A percentile compares a stretch with the other conserved stretches of the same genome.
Conservation (phyloP, 495 filamentous ascomycete species). For the Penicillium samsonianum region DNA sequence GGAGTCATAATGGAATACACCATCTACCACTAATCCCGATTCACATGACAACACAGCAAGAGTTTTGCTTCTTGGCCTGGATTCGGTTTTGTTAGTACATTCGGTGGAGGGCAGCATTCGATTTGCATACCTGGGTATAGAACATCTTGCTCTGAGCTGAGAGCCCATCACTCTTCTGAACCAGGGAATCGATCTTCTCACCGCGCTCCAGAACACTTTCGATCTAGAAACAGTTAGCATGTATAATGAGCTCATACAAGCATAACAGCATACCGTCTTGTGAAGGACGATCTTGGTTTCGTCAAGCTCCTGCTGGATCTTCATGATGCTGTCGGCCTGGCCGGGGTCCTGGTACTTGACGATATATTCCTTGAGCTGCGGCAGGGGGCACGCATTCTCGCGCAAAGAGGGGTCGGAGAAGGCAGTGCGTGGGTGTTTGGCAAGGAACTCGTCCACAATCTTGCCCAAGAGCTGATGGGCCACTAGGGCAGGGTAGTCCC, state of each 20-base stretch:
- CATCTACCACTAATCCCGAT: background rate
- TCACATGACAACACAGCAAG: slow-evolving; percentile 83
- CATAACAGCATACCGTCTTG: slow-evolving; percentile 61
- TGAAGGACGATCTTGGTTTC: slow-evolving; percentile 98
- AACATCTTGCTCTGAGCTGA: slow-evolving; percentile 95
- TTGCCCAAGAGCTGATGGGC: slow-evolving; percentile 95
- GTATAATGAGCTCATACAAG: background rate
- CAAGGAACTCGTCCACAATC: slow-evolving; percentile 89
- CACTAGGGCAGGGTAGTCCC: slow-evolving; percentile 84
- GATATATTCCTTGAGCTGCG: slow-evolving; percentile 76
- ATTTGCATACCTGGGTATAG: slow-evolving; percentile 67
- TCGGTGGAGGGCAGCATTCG: background rate
- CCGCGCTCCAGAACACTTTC: slow-evolving; percentile 79
- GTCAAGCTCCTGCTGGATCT: slow-evolving; percentile 94
- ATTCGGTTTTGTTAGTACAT: slow-evolving; percentile 15
- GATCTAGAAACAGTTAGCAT: slow-evolving; percentile 45
- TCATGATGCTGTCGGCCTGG: slow-evolving; percentile 87
- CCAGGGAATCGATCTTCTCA: slow-evolving; percentile 88
- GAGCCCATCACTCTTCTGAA: slow-evolving; percentile 83
- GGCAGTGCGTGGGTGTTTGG: slow-evolving; percentile 68
- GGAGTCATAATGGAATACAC: background rate
- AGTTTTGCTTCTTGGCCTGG: slow-evolving; percentile 94
- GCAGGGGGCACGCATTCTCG: slow-evolving; percentile 54
- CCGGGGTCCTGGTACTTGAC: slow-evolving; percentile 85
- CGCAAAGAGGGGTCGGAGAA: slow-evolving; percentile 55